Conservation (phyloP, 164 flowering plant species). For the Sextonia rubra region DNA sequence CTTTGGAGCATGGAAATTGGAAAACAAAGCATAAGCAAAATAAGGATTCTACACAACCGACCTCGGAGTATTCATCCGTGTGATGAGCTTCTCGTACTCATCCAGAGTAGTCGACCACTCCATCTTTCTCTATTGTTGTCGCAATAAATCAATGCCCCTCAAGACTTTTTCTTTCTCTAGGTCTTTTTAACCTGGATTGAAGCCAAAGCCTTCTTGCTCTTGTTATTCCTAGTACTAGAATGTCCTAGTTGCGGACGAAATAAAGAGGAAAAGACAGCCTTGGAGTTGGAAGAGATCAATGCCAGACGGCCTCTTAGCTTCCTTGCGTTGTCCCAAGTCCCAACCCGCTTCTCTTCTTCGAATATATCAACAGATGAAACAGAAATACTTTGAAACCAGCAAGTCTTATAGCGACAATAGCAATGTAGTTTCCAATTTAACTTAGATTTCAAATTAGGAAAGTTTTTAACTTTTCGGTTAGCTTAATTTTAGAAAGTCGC, state of each 20-base stretch:
- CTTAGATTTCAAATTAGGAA: too few species aligned
- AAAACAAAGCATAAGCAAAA: too few species aligned
- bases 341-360: constrained; percentile 9
- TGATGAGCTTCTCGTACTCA: constrained; percentile 83
- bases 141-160: neutral
- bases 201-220: neutral
- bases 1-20: too few species aligned
- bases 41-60: constrained; percentile 8
- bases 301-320: constrained; percentile 8
- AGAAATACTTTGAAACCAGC: too few species aligned
- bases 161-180: neutral
- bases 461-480: too few species aligned
- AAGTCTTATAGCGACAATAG: too few species aligned
- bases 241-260: neutral
- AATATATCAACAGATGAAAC: constrained; percentile 19
- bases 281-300: neutral
- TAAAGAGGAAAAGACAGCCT: neutral
- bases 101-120: constrained; percentile 48
- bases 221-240: neutral
- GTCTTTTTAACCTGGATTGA: too few species aligned
- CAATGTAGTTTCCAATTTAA: too few species aligned
- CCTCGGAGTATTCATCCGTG: constrained; percentile 90
- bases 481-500: too few species aligned
- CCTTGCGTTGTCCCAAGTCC: constrained; percentile 19
- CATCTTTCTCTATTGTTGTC: constrained; percentile 21